A percentile compares a stretch with the other conserved stretches of the same genome.
These are phyloP conservation scores for Jamesozyma jinghongensis DNA, from an alignment of 805 yeast genomes.

Conservation along the genomic window DNA sequence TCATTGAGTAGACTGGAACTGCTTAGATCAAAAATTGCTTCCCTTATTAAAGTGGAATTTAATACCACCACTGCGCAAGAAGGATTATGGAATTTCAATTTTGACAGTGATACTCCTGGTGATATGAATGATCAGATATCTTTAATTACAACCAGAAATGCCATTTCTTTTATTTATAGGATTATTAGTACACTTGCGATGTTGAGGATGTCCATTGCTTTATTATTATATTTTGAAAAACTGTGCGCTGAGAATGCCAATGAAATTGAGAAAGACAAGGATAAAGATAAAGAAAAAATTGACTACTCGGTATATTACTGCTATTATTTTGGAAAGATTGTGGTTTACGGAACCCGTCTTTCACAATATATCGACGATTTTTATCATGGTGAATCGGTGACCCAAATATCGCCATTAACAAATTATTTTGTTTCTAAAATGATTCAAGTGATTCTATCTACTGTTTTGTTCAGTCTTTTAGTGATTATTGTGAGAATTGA, in stretches of 20 bases:
- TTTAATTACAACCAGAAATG: slow-evolving; percentile 7
- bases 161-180: slow-evolving; percentile 18
- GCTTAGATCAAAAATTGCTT: slow-evolving; percentile 11
- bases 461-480: slow-evolving; percentile 18
- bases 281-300: neutral
- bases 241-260: neutral
- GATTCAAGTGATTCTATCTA: slow-evolving; percentile 21
- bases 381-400: slow-evolving; percentile 13
- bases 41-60: slow-evolving; percentile 13
- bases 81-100: neutral
- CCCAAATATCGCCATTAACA: slow-evolving; percentile 13
- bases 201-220: slow-evolving; percentile 21
- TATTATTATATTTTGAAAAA: slow-evolving; percentile 24
- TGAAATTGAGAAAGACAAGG: too few relatives aligned
- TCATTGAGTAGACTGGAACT: slow-evolving; percentile 12
- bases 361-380: slow-evolving; percentile 13
- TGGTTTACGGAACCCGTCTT: slow-evolving; percentile 1
- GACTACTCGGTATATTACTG: slow-evolving; percentile 13
- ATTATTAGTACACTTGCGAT: slow-evolving; percentile 17
- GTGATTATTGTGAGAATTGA: slow-evolving; percentile 19
- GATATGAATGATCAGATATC: slow-evolving; percentile 5
- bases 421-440: slow-evolving; percentile 19
- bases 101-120: neutral
- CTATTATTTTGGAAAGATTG: slow-evolving; percentile 13
- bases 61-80: neutral